Percentiles rank a stretch among this genome's conserved stretches.
Conservation (phyloP, 1,284 basidiomycete genomes). For the Rhizopogon parksii region DNA sequence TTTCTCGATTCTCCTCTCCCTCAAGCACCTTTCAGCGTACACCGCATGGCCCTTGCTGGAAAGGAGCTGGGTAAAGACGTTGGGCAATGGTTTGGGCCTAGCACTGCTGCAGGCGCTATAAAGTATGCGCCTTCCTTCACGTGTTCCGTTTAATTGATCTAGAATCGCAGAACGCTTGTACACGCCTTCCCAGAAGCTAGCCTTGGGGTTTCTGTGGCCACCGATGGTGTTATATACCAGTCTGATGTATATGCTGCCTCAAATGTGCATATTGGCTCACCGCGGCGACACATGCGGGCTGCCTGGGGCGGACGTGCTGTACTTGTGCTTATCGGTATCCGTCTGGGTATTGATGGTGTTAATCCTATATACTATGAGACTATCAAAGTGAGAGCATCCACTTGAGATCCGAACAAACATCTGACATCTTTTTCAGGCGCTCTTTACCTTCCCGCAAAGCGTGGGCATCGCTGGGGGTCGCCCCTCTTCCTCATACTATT, state of each 20-base stretch:
- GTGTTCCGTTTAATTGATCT: constrained; percentile 7
- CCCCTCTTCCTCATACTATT: constrained; percentile 95
- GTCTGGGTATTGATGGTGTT: constrained; percentile 88
- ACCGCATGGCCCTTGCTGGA: constrained; percentile 92
- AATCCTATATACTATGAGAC: constrained; percentile 94
- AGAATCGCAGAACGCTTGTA: constrained; percentile 58
- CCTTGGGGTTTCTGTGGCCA: constrained; percentile 76
- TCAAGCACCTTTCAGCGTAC: constrained; percentile 90
- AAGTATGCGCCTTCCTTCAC: constrained; percentile 46
- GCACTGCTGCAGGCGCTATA: constrained; percentile 92
- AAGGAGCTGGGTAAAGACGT: constrained; percentile 94
- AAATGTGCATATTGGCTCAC: constrained; percentile 36
- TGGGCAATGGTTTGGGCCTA: constrained; percentile 97
- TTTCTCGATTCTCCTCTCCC: constrained; percentile 90
- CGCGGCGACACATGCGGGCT: constrained; percentile 25
- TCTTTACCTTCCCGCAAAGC: constrained; percentile 92
- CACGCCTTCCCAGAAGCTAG: constrained; percentile 77
- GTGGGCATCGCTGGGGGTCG: constrained; percentile 95
- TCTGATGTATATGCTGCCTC: constrained; percentile 83
- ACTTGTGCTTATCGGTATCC: constrained; percentile 78
- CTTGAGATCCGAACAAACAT: background rate
- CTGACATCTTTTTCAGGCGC: constrained; percentile 40
- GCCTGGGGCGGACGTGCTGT: constrained; percentile 84
- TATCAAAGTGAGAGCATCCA: constrained; percentile 65
- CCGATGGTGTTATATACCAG: constrained; percentile 81